phyloP scores from a whole-genome alignment of 805 yeast genomes.

The Candida adriatica region DNA sequence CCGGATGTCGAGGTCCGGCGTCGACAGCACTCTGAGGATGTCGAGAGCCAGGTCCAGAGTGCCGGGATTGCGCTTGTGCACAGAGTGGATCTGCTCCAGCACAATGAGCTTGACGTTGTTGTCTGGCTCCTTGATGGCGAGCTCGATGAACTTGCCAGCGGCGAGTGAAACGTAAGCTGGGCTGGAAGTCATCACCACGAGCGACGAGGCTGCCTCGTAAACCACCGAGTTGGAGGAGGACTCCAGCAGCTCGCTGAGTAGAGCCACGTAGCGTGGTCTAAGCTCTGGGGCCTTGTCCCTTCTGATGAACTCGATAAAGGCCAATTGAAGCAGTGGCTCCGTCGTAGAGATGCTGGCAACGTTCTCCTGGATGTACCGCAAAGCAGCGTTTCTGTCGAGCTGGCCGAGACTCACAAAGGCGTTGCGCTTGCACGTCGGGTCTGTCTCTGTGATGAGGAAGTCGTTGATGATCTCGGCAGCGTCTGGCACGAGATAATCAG shows the following conservation, averaged over 20 bases:
- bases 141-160: conserved; percentile 78
- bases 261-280: conserved; percentile 61
- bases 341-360: conserved; percentile 50
- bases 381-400: conserved; percentile 78
- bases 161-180: conserved; percentile 68
- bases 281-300: conserved; percentile 65
- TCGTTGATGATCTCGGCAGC: conserved; percentile 78
- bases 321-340: conserved; percentile 82
- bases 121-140: conserved; percentile 90
- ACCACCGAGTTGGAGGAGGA: conserved; percentile 63
- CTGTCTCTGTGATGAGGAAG: conserved; percentile 77
- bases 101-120: conserved; percentile 92
- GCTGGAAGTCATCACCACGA: conserved; percentile 53
- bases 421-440: conserved; percentile 90
- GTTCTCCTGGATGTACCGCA: conserved; percentile 72
- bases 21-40: conserved; percentile 74
- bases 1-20: conserved; percentile 89
- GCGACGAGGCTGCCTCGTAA: conserved; percentile 87
- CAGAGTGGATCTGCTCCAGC: conserved; percentile 73
- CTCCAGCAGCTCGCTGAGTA: conserved; percentile 69
- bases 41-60: conserved; percentile 78
- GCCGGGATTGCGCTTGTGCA: conserved; percentile 72
- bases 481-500: conserved; percentile 88
- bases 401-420: conserved; percentile 85
- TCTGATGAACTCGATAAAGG: conserved; percentile 86